Conservation (phyloP, 73 alveolate genomes). For the Paramecium caudatum region DNA sequence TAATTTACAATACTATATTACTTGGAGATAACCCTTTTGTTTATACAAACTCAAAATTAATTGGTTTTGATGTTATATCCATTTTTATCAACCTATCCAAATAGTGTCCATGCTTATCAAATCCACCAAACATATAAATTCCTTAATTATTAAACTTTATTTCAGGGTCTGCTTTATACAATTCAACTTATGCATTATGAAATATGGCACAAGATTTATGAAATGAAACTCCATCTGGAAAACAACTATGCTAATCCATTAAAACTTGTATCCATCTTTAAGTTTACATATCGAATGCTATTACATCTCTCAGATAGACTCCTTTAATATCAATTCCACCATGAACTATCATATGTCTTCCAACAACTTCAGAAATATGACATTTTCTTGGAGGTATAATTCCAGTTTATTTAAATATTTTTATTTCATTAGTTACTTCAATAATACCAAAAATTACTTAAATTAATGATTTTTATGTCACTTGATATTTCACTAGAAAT, state of each 20-base stretch:
- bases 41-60: conserved; percentile 20
- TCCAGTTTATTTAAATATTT: conserved; percentile 48
- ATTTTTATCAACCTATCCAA: conserved; percentile 18
- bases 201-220: conserved; percentile 65
- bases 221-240: conserved; percentile 45
- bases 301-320: conserved; percentile 26
- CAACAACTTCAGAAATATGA: conserved; percentile 55
- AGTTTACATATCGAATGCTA: conserved; percentile 3
- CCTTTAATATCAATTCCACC: conserved; percentile 62
- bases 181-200: background rate
- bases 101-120: conserved; percentile 43
- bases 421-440: conserved; percentile 15
- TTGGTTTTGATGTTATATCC: conserved; percentile 5
- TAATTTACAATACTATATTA: background rate
- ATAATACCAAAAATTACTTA: background rate
- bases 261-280: conserved; percentile 10
- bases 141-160: conserved; percentile 27
- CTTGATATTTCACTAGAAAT: conserved; percentile 32
- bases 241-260: background rate
- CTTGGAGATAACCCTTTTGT: conserved; percentile 61
- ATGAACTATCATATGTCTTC: conserved; percentile 15
- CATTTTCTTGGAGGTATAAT: conserved; percentile 54
- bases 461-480: conserved; percentile 39
- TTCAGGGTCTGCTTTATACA: conserved; percentile 50
- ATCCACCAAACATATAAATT: conserved; percentile 51